Percentiles rank a stretch among this genome's conserved stretches.
phyloP scores from a whole-genome alignment of 2,329 filamentous ascomycete species.

The Paraconiothyrium brasiliense region DNA sequence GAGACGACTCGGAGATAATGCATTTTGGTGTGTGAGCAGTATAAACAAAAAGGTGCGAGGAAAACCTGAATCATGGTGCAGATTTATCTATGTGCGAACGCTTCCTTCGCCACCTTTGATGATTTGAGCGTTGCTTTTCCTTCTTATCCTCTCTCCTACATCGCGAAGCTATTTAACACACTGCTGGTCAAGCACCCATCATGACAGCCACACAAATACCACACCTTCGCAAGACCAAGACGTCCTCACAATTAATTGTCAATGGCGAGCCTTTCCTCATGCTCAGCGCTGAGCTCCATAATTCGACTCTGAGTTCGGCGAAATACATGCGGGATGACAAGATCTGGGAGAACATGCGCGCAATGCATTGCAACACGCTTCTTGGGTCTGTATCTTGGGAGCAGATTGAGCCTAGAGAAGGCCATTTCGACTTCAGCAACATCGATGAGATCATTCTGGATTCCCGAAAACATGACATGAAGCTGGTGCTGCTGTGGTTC shows the following conservation, averaged over 20 bases:
- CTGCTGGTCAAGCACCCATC: neutral
- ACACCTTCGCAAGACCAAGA: conserved; percentile 13
- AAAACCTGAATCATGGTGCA: neutral
- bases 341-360: conserved; percentile 55
- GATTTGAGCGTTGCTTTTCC: neutral
- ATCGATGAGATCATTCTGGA: conserved; percentile 53
- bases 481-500: conserved; percentile 58
- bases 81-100: neutral
- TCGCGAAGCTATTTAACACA: neutral
- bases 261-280: conserved; percentile 57
- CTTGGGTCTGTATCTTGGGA: conserved; percentile 59
- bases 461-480: conserved; percentile 50
- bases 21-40: neutral
- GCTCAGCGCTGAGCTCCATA: conserved; percentile 58
- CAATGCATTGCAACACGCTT: conserved; percentile 56
- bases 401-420: conserved; percentile 57
- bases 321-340: conserved; percentile 53
- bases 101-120: neutral
- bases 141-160: neutral
- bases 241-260: conserved; percentile 52
- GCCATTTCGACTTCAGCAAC: conserved; percentile 54
- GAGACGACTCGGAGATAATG: neutral
- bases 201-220: conserved; percentile 11
- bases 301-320: conserved; percentile 57
- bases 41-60: neutral